Evolutionary conservation across 139 green algal genomes (phyloP), one percentile per base, ranked within the genome.

Genomic region (Chlamydomonas sp.): DNA sequence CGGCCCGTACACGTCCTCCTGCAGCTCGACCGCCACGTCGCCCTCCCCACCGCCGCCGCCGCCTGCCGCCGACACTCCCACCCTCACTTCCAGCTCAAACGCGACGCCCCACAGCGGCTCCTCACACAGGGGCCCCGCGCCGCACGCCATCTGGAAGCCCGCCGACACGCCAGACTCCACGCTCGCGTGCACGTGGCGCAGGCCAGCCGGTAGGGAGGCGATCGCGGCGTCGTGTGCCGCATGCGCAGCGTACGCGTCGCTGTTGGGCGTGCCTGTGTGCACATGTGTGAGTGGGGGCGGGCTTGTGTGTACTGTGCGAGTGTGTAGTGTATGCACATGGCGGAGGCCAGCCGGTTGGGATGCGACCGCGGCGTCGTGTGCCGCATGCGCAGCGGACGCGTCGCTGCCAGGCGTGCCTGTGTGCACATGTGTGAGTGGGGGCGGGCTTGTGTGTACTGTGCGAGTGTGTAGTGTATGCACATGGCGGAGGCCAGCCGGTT

Each of bases 31-130:
- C 16, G 36, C 39, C 6, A 5, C 37, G 5, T 48, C 20, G 8
- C 22, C 47, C 16, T 36, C 10, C 57, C 20, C 57, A 34, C 57
- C 22, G 20, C 57, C 57, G 26, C 59, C 50, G 28, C 3, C 33
- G 37, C 3, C 48, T 37, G 30, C 64, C 61, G 20, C 43, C 62
- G 31, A 3, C 35, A 8, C 29, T 22, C 28, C 37, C 58, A 4
- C 2, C 35, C 57, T 47, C 30, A 77, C 83, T n/a, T 91, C 79
- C 47, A 95, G 74, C 60, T 90, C 76, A 34, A 98, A 88, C 0
- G 76, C 82, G 3, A 97, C 79, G 1, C 92, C 93, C 87, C 88
- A 97, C 73, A 99, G 73, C 24, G 92, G 88, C 81, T 99, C 95
- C 47, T 98, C 92, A 72, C 95, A 99, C 72, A 99, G 78, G 2